Conservation (phyloP, 202 grass and related monocot species). For the Bolboschoenoplectus hybrid region DNA sequence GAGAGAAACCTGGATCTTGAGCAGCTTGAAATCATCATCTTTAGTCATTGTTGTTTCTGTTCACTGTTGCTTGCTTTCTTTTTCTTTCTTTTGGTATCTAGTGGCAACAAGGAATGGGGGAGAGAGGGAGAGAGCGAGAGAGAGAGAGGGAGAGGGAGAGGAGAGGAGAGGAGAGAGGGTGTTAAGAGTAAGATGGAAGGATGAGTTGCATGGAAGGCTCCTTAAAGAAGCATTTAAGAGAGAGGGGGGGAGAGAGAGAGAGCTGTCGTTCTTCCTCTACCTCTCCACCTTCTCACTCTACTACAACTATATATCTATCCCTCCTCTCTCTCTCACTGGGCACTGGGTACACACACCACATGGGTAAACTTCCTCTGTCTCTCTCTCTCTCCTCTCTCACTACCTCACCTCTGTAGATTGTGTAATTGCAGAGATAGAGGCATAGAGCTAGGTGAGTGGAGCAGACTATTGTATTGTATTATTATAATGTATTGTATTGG, state of each 20-base stretch:
- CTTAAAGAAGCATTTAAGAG: slow-evolving; percentile 57
- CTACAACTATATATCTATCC: slow-evolving; percentile 33
- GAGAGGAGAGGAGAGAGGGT: neutral
- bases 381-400: neutral
- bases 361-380: neutral
- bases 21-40: slow-evolving; percentile 88
- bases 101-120: neutral
- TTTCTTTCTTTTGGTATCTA: neutral
- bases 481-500: slow-evolving; percentile 15
- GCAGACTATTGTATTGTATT: neutral
- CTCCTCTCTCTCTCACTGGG: neutral
- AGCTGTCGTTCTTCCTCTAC: slow-evolving; percentile 37
- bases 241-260: neutral
- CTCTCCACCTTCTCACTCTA: slow-evolving; percentile 24
- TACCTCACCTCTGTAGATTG: neutral
- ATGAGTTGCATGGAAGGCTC: slow-evolving; percentile 48
- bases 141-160: neutral
- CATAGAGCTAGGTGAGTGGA: too few relatives aligned
- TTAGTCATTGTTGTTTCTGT: slow-evolving; percentile 63
- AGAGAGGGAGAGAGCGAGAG: neutral
- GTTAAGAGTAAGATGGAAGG: slow-evolving; percentile 28
- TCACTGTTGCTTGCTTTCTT: slow-evolving; percentile 39
- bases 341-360: slow-evolving; percentile 31
- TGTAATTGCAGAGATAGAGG: neutral
- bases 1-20: slow-evolving; percentile 86